Base-by-base conservation (phyloP, 2,329 filamentous ascomycete genomes). In the Aspergillus novoparasiticus region DNA sequence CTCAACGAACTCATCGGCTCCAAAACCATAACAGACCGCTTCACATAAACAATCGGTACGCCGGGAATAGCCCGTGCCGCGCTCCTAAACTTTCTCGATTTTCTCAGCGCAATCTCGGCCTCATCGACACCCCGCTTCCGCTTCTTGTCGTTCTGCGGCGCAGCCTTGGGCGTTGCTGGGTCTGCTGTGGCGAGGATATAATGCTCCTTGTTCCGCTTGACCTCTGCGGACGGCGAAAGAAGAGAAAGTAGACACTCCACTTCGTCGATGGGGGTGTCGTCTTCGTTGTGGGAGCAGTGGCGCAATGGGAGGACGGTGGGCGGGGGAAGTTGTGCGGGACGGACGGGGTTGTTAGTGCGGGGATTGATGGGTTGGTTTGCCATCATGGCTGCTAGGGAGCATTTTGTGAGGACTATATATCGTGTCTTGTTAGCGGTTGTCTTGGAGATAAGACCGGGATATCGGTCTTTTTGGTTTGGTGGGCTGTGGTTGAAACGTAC, bases 361-460 rank as follows among this genome's bases (percentile, higher is more conserved):
- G 76, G 75, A 30, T 79, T 75, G 57, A 75, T 74, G 16, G 78
- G 73, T 57, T 79, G 76, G 4, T 71, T 66, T 34, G 75, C 75
- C 74, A 79, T 80, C 39, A 82, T 75, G 16, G 78, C 77, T 8
- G 78, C 80, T 28, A 82, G 75, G 2, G 81, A 82, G 67, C 80
- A 83, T 73, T 95, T 95, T 14, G 92, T 94, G 59, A 98, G 88
- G 9, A 97, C 91, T 58, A 85, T 87, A 21, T 34, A 63, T 81
- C 80, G 51, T 58, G 58, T 36, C 56, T 28, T 30, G 60, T 68
- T 51, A 69, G 58, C 21, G 62, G 9, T 12, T 12, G 48, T 60
- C 11, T 16, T 19, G 14, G 12, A 6, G 6, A 41, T 8, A 41
- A n/a, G 16, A n/a, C 39, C 5, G 39, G 16, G 8, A 5, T 12